Evolutionary conservation across 164 flowering plant genomes (phyloP).

Genomic region (Nymphaea colorata): DNA sequence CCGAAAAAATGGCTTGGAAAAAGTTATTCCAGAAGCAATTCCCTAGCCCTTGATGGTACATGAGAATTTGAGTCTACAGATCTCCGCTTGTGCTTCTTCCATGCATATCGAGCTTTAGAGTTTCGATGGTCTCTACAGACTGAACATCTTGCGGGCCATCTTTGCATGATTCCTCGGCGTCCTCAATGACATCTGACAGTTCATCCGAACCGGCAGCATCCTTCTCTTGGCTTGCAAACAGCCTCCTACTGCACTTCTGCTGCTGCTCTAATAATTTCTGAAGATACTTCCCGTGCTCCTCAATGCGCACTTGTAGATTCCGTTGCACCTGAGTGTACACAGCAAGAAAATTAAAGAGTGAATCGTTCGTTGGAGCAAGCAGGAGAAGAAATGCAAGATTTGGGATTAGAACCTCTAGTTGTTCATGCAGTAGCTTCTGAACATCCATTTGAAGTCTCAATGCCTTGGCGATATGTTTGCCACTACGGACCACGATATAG

Average conservation of each 20-base stretch:
- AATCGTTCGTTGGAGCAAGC: too few relatives aligned
- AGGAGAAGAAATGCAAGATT: background rate
- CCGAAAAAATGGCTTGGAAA: too few relatives aligned
- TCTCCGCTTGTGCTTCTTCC: too few relatives aligned
- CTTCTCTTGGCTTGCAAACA: slow-evolving; percentile 14
- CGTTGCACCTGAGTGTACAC: slow-evolving; percentile 38
- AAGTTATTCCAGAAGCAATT: too few relatives aligned
- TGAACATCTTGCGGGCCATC: background rate
- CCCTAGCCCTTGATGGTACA: too few relatives aligned
- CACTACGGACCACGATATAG: background rate
- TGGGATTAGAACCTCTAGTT: slow-evolving; percentile 44
- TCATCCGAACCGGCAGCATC: slow-evolving; percentile 14
- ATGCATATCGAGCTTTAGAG: too few relatives aligned
- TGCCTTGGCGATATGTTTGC: slow-evolving; percentile 16
- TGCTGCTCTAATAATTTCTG: slow-evolving; percentile 58
- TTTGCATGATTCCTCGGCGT: slow-evolving; percentile 14
- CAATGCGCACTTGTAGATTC: slow-evolving; percentile 58
- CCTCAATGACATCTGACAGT: slow-evolving; percentile 14
- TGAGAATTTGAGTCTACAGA: too few relatives aligned
- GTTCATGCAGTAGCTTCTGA: slow-evolving; percentile 78
- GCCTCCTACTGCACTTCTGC: slow-evolving; percentile 23
- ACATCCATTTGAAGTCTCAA: slow-evolving; percentile 65
- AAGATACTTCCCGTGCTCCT: slow-evolving; percentile 71
- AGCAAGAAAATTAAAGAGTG: background rate
- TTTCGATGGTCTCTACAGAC: too few relatives aligned